A percentile compares a stretch with the other conserved stretches of the same genome.
These are phyloP conservation scores for Oleoguttula mirabilis DNA, from an alignment of 495 filamentous ascomycete species.

Conservation along the genomic window DNA sequence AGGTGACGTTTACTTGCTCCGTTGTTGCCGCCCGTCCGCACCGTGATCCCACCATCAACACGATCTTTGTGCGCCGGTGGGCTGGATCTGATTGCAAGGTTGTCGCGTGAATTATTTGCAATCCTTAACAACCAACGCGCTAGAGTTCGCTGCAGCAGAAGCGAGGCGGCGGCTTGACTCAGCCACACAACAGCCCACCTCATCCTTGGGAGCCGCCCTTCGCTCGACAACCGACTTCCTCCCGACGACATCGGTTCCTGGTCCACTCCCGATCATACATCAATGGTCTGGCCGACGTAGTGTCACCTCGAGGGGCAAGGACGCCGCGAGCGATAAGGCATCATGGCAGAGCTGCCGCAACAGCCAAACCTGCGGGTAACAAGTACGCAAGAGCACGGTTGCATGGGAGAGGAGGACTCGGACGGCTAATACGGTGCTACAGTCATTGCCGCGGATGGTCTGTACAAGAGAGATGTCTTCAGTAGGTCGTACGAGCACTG, in stretches of 20 bases:
- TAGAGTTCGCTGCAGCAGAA: no score
- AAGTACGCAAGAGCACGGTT: slow-evolving; percentile 35
- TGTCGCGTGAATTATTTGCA: no score
- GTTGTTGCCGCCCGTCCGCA: no score
- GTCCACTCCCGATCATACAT: neutral
- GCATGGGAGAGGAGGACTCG: no score
- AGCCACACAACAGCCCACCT: neutral
- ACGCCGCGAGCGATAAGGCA: neutral
- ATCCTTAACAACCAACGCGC: no score
- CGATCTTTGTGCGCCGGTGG: no score
- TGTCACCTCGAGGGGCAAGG: neutral
- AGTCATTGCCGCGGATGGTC: slow-evolving; percentile 94
- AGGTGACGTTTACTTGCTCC: no score
- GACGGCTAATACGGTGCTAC: slow-evolving; percentile 35
- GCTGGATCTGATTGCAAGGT: no score
- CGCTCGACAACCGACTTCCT: neutral
- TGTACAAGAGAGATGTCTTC: slow-evolving; percentile 99
- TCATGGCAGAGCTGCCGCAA: slow-evolving; percentile 29
- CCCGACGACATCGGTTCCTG: neutral
- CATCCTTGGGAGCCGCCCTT: neutral
- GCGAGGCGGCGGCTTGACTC: no score
- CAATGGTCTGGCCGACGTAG: neutral
- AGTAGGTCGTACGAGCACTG: slow-evolving; percentile 51
- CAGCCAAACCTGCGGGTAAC: slow-evolving; percentile 55
- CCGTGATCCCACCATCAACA: no score